Percentiles rank a stretch among this genome's conserved stretches.
Conservation (phyloP, 1,284 basidiomycete species). For the Melampsora occidentalis region DNA sequence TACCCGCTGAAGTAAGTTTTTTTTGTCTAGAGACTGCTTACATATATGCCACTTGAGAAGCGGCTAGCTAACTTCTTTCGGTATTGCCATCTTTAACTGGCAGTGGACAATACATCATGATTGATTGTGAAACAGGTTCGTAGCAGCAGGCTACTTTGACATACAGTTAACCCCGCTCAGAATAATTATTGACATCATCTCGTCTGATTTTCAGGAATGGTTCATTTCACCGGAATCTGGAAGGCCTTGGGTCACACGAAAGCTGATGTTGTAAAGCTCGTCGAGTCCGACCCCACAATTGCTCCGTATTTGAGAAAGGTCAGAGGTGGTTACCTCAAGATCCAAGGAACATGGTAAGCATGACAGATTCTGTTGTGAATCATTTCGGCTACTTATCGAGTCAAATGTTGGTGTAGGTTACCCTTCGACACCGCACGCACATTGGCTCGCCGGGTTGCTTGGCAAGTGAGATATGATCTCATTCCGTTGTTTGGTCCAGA, state of each 20-base stretch:
- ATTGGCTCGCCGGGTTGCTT: conserved; percentile 65
- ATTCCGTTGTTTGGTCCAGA: conserved; percentile 70
- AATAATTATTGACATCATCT: not conserved
- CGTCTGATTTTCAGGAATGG: conserved; percentile 27
- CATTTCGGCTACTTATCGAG: conserved; percentile 33
- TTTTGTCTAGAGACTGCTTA: no score
- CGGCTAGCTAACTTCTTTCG: not conserved
- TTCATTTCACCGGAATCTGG: conserved; percentile 46
- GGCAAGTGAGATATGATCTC: conserved; percentile 77
- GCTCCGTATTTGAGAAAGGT: conserved; percentile 73
- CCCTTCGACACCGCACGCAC: conserved; percentile 43
- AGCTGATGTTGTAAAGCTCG: conserved; percentile 85
- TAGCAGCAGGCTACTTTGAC: not conserved
- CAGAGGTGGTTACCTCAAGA: conserved; percentile 78
- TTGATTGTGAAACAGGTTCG: conserved; percentile 66
- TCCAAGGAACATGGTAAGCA: conserved; percentile 73
- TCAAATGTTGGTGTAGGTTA: conserved; percentile 60
- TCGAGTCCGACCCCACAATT: conserved; percentile 79
- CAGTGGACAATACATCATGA: conserved; percentile 79
- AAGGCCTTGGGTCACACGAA: conserved; percentile 45
- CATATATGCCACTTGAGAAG: not conserved
- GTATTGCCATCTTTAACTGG: conserved; percentile 3
- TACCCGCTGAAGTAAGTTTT: conserved; percentile 65
- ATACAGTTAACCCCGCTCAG: no score
- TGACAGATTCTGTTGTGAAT: not conserved